These are phyloP conservation scores for Microthlaspi erraticum DNA, from an alignment of 345 rosid species.

Conservation along the genomic window DNA sequence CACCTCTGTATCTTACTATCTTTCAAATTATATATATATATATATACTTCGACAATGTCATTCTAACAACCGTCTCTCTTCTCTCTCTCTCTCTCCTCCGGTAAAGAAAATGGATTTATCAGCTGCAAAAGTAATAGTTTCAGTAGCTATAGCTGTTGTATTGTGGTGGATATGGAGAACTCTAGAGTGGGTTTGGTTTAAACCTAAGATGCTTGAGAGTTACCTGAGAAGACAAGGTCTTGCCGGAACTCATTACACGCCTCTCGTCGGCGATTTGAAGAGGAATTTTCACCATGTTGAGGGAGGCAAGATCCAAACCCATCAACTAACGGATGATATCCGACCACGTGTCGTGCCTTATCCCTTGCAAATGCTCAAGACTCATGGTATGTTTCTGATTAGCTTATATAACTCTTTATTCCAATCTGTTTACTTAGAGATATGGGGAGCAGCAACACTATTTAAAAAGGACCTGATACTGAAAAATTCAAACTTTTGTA, in stretches of 20 bases:
- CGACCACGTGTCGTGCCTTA: constrained; percentile 32
- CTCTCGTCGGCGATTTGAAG: constrained; percentile 35
- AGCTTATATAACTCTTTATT: neutral
- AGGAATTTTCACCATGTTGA: constrained; percentile 6
- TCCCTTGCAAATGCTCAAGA: constrained; percentile 27
- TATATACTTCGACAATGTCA: too few species aligned
- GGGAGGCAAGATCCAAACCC: constrained; percentile 37
- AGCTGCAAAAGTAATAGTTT: neutral
- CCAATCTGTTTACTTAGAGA: neutral
- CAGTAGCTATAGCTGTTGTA: neutral
- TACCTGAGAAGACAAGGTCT: constrained; percentile 42
- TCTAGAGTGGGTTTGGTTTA: constrained; percentile 38
- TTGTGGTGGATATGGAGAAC: constrained; percentile 29
- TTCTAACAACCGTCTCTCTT: neutral
- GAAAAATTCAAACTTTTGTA: neutral
- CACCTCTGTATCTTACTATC: too few species aligned
- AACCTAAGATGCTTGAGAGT: constrained; percentile 40
- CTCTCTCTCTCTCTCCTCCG: neutral
- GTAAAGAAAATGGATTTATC: neutral
- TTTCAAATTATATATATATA: too few species aligned
- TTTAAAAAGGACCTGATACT: neutral
- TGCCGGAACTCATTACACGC: constrained; percentile 40
- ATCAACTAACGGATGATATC: constrained; percentile 37
- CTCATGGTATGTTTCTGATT: constrained; percentile 18
- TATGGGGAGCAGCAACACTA: too few species aligned